Evolutionary conservation across 2,329 filamentous ascomycete species (phyloP).

Genomic region (Cladosporium phlei): DNA sequence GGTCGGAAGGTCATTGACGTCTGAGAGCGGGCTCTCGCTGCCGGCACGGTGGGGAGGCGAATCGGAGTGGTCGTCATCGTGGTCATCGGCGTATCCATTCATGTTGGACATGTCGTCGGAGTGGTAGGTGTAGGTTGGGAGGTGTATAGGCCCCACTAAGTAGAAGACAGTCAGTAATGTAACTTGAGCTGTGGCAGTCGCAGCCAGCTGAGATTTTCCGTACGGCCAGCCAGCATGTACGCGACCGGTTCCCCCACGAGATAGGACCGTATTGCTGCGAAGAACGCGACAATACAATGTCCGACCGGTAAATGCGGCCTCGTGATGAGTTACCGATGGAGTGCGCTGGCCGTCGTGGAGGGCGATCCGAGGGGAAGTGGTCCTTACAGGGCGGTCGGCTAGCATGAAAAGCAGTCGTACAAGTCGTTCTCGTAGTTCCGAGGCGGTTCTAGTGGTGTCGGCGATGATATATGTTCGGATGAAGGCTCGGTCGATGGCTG

Average conservation of each 20-base stretch:
- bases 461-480: slow-evolving; percentile 27
- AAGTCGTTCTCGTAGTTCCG: slow-evolving; percentile 19
- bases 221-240: slow-evolving; percentile 26
- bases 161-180: slow-evolving; percentile 40
- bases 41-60: slow-evolving; percentile 47
- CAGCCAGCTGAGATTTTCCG: slow-evolving; percentile 30
- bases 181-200: slow-evolving; percentile 26
- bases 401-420: slow-evolving; percentile 11
- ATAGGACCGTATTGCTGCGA: slow-evolving; percentile 25
- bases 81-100: slow-evolving; percentile 62
- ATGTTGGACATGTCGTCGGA: slow-evolving; percentile 50
- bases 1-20: slow-evolving; percentile 55
- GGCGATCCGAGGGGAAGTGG: slow-evolving; percentile 17
- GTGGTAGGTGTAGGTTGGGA: slow-evolving; percentile 55
- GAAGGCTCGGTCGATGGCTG: slow-evolving; percentile 25
- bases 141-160: slow-evolving; percentile 58
- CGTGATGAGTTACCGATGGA: slow-evolving; percentile 23
- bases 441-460: slow-evolving; percentile 14
- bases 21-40: slow-evolving; percentile 73
- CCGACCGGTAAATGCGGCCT: slow-evolving; percentile 35
- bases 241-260: slow-evolving; percentile 41
- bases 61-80: slow-evolving; percentile 43
- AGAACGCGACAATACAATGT: slow-evolving; percentile 31
- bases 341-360: slow-evolving; percentile 21
- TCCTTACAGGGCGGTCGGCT: slow-evolving; percentile 15